phyloP scores from a whole-genome alignment of 2,329 filamentous ascomycete species.

The Albophoma yamanashiensis region DNA sequence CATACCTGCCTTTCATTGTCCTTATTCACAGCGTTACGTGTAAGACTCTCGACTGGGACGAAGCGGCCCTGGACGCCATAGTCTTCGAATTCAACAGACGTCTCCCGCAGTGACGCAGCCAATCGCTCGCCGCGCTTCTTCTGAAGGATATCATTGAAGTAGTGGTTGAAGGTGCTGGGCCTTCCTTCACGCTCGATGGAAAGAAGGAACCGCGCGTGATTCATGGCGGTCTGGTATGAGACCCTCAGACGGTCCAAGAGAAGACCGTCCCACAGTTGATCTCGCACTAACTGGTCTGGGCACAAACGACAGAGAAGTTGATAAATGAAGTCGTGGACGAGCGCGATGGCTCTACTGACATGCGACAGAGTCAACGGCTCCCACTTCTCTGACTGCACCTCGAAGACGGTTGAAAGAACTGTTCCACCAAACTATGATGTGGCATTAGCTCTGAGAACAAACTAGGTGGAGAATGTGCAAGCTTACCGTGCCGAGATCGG shows the following conservation, averaged over 20 bases:
- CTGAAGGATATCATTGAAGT: slow-evolving; percentile 33
- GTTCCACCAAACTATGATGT: slow-evolving; percentile 21
- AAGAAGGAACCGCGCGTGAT: slow-evolving; percentile 40
- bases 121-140: slow-evolving; percentile 9
- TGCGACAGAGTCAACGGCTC: slow-evolving; percentile 32
- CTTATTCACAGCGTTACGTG: slow-evolving; percentile 10
- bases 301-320: slow-evolving; percentile 30
- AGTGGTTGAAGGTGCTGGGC: slow-evolving; percentile 40
- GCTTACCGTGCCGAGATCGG: slow-evolving; percentile 5
- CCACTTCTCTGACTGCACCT: slow-evolving; percentile 46
- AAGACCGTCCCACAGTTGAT: slow-evolving; percentile 28
- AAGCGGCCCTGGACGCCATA: neutral
- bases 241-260: slow-evolving; percentile 33
- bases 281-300: slow-evolving; percentile 28
- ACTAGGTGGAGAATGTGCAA: too few species aligned
- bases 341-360: slow-evolving; percentile 35
- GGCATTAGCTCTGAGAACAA: neutral
- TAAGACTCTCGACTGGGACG: neutral
- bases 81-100: neutral
- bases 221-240: slow-evolving; percentile 35
- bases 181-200: slow-evolving; percentile 34
- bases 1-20: slow-evolving; percentile 22
- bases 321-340: slow-evolving; percentile 42
- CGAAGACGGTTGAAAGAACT: slow-evolving; percentile 35
- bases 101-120: neutral